Evolutionary conservation across 2,329 filamentous ascomycete genomes (phyloP), one percentile per base, ranked within the genome.

Genomic region (Colletotrichum euphorbiae): DNA sequence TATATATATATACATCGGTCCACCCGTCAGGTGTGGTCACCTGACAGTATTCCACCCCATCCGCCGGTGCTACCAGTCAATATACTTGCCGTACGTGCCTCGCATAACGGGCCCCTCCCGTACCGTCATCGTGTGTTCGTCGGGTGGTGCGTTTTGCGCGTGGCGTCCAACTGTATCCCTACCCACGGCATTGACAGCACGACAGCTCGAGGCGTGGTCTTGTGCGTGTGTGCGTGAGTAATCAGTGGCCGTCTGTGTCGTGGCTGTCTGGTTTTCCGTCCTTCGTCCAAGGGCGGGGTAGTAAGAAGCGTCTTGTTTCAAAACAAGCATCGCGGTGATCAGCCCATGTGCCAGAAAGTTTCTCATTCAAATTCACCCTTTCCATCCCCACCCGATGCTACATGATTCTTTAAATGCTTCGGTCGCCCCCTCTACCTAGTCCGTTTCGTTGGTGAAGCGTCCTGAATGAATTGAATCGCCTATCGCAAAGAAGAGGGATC

Each of bases 281-380:
- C 19, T 31, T 45, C 40, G 13, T 43, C 40, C 48, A 42, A 62
- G 54, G 65, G 66, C 66, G 66, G 66, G 66, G 66, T 69, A 69
- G 31, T 17, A 21, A 36, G 46, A 43, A 51, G 62, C 55, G 62
- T 33, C 6, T 33, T 48, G 66, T 69, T 69, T 69, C 61, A 51
- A 60, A 56, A 42, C 24, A 54, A 48, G 61, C 54, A 66, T 57
- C 60, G 28, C 65, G 31, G 24, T 65, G 46, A 69, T 66, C 61
- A 66, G 66, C 12, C 65, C 52, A 64, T 64, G 17, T 43, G 36
- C 58, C 17, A 15, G 51, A 33, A 57, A 43, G 36, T 13, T 58
- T 38, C 46, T 58, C 21, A 19, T 17, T 46, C 52, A 33, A 40
- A 55, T 43, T 58, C 52, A 45, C 60, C 60, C 38, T 55, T 11